phyloP scores from a whole-genome alignment of 805 yeast species.

The Blastobotrys attinorum region DNA sequence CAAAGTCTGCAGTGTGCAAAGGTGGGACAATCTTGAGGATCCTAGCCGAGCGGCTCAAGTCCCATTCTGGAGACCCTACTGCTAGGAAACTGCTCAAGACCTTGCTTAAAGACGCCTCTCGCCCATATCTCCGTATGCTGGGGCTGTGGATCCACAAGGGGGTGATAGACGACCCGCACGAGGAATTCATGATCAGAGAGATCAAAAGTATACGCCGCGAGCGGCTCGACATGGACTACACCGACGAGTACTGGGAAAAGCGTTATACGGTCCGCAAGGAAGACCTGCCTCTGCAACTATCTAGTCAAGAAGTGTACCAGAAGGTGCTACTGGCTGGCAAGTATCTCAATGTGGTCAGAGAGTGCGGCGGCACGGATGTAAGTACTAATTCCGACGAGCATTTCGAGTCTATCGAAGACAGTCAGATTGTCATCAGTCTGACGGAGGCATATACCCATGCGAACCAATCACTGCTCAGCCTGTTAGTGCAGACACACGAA shows the following conservation, averaged over 20 bases:
- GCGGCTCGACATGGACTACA: slow-evolving; percentile 22
- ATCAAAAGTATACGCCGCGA: slow-evolving; percentile 20
- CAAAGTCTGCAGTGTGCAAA: slow-evolving; percentile 32
- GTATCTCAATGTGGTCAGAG: slow-evolving; percentile 62
- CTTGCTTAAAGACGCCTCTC: slow-evolving; percentile 52
- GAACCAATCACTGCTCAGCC: slow-evolving; percentile 47
- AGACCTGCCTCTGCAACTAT: slow-evolving; percentile 63
- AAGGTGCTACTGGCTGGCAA: slow-evolving; percentile 79
- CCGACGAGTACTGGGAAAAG: slow-evolving; percentile 36
- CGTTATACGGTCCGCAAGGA: slow-evolving; percentile 67
- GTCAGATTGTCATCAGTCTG: slow-evolving; percentile 47
- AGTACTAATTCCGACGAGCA: slow-evolving; percentile 27
- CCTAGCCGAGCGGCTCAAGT: slow-evolving; percentile 49
- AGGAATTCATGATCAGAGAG: slow-evolving; percentile 69
- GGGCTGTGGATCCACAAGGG: slow-evolving; percentile 79
- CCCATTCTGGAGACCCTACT: slow-evolving; percentile 56
- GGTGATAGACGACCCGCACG: slow-evolving; percentile 62
- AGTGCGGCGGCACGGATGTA: slow-evolving; percentile 41
- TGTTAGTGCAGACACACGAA: slow-evolving; percentile 55
- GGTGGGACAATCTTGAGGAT: slow-evolving; percentile 70
- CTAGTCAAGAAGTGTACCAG: slow-evolving; percentile 43
- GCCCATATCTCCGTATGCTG: slow-evolving; percentile 57
- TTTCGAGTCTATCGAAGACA: slow-evolving; percentile 32
- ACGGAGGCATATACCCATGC: slow-evolving; percentile 60
- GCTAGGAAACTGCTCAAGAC: slow-evolving; percentile 44